Base-by-base conservation (phyloP, 2,329 filamentous ascomycete genomes). In the Ophiosphaerella narmari region DNA sequence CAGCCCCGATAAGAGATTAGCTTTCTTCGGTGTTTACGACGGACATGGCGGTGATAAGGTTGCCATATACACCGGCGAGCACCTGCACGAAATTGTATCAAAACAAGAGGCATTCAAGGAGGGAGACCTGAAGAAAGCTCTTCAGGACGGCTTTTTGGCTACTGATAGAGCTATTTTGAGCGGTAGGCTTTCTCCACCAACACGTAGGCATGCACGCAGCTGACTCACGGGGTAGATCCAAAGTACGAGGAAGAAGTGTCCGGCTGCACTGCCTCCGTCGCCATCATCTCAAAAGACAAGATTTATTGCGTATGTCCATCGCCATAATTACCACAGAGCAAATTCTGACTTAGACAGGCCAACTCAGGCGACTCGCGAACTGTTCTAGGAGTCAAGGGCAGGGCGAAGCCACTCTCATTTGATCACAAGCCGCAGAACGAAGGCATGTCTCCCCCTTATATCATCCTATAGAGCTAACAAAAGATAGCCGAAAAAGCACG, bases 351-450 rank as follows among this genome's bases (percentile, higher is more conserved):
- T 7, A 16, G 12, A 36, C 35, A 99, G 94, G 94, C 91, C 68
- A 99, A 99, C 74, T 91, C 94, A 57, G 94, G 94, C 71, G 94
- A 99, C 75, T 99, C 94, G 57, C 86, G 94, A 80, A 90, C 88
- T 70, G 94, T 99, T 23, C 78, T 99, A 60, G 94, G 94, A 66
- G 91, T 99, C 69, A 99, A 97, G 80, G 94, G 94, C 60, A 86
- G 94, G 67, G 94, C 94, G 62, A 99, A 97, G 80, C 94, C 94
- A 44, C 82, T 99, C 53, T 99, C 94, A n/a, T 96, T 96, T 72
- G 94, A 99, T 74, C 94, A 99, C 82, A 99, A 99, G 79, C 94
- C 94, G 36, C 92, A 97, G 75, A 97, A 97, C 65, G 94, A 99
- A 83, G 90, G 91, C 72, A 50, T 59, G 39, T 40, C 36, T 43